Evolutionary conservation across 805 yeast genomes (phyloP), one percentile per base, ranked within the genome.

Genomic region (Wickerhamiella galacta): DNA sequence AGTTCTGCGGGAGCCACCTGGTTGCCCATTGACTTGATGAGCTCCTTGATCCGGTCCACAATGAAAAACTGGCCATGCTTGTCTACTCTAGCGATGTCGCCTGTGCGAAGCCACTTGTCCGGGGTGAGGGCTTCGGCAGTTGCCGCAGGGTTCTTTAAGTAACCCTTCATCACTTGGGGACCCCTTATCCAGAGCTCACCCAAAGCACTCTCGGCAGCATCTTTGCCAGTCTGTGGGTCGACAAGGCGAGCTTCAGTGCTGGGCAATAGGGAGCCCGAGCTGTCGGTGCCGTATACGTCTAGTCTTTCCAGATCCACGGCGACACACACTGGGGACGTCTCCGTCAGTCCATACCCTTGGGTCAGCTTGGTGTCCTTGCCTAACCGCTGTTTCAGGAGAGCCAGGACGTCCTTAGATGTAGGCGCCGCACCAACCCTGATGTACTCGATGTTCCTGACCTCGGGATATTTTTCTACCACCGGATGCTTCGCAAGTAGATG

Each of bases 1-100:
- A 83, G 77, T 60, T 83, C 95, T 10, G 94, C 85, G 25, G 95
- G 85, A 9, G 94, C 83, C 42, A 83, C 70, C 62, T 93, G 74
- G 57, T 82, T 93, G 41, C 94, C 94, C 40, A 51, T 51, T 10
- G 53, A 48, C 59, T 72, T 73, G 61, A 72, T 72, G 48, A 72
- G 68, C 50, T 72, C 75, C 56, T 72, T 72, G 28, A 68, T 70
- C 34, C 80, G 58, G 45, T 70, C 76, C 34, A 71, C 63, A 35
- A 71, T 66, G 36, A 40, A 52, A 18, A 54, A 47, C 35, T 47
- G 43, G 45, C 68, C 67, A 20, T 46, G 44, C 11, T 40, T 40
- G 36, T 58, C 63, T 10, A 60, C 33, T 6, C 42, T 39, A 5
- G 63, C 66, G 31, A 63, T 57, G 49, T 71, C 78, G 19, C 78